Base-by-base conservation (phyloP, 257 asterid species). In the Pogostemon cablin region DNA sequence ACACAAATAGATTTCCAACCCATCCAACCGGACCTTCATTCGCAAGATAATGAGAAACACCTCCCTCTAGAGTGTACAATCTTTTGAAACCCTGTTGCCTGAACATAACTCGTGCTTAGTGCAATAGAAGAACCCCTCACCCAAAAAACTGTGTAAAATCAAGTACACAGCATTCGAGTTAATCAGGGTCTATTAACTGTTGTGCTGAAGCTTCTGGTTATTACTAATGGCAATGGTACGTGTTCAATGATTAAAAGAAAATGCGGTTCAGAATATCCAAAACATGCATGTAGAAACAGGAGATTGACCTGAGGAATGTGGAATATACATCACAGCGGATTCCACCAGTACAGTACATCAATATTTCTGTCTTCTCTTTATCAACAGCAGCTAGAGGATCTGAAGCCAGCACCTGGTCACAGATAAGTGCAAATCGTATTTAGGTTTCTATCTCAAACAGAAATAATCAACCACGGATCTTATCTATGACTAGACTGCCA, bases 281-380 rank as follows among this genome's bases (percentile, higher is more conserved):
- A 11, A 56, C 41, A 41, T 9, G 72, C 47, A 20, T 2, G n/a
- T 71, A 42, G 42, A 67, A 2, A 25, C 17, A n/a, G 37, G 35
- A 64, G 41, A 70, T 68, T 35, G 68, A 93, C 99, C 99, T 88
- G 57, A 93, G 95, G 50, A 91, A 81, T 46, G 90, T 86, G 79
- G 99, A 91, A 86, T 91, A 93, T 65, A 93, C 96, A 46, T 91
- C 98, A 7, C 99, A 93, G 73, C 99, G 92, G 75, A 93, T 93
- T 66, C 99, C 96, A 68, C 98, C 98, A 10, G 98, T 93, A 76
- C 99, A 93, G 82, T 93, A 93, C 99, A 93, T 93, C 82, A 93
- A 69, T 79, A 89, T 76, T 79, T 91, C 90, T 20, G 96, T 89
- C 62, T 77, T 84, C 85, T 86, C 98, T 82, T 79, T 91, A 80